phyloP scores from a whole-genome alignment of 768 basidiomycete species.

The Guyanaporus albipodus region DNA sequence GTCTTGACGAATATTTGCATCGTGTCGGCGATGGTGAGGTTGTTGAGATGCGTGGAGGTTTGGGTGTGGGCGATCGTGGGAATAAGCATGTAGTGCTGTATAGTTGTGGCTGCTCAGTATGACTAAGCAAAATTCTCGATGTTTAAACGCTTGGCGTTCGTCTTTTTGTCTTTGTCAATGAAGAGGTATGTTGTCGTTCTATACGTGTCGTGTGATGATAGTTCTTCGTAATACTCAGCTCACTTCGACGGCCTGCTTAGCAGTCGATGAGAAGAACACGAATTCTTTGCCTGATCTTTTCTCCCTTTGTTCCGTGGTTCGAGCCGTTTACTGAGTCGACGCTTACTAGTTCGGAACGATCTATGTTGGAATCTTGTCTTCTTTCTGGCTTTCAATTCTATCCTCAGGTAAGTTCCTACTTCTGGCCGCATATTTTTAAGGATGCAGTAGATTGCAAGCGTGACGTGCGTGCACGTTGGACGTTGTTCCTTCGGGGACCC shows the following conservation, averaged over 20 bases:
- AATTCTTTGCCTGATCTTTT: constrained; percentile 36
- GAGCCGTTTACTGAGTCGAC: constrained; percentile 2
- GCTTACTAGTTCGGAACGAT: background rate
- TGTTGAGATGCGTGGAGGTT: background rate
- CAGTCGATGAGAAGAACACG: constrained; percentile 53
- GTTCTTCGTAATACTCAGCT: constrained; percentile 51
- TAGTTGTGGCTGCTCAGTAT: no score
- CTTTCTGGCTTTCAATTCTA: background rate
- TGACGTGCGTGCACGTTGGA: constrained; percentile 63
- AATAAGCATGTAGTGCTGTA: constrained; percentile 26
- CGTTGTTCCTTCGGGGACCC: constrained; percentile 66
- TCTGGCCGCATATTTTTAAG: constrained; percentile 17
- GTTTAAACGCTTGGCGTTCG: no score
- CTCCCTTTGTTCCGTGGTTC: background rate
- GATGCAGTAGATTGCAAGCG: constrained; percentile 47
- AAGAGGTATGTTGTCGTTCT: constrained; percentile 7
- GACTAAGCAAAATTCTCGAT: no score
- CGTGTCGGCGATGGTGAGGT: constrained; percentile 16
- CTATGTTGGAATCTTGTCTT: background rate
- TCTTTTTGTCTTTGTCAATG: background rate
- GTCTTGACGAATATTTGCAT: constrained; percentile 85
- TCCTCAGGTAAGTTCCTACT: constrained; percentile 12
- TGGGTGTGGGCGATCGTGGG: constrained; percentile 10
- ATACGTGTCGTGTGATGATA: constrained; percentile 26
- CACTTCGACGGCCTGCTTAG: constrained; percentile 54